These are phyloP conservation scores for Hericium coralloides DNA, from an alignment of 768 basidiomycete genomes.

Conservation along the genomic window DNA sequence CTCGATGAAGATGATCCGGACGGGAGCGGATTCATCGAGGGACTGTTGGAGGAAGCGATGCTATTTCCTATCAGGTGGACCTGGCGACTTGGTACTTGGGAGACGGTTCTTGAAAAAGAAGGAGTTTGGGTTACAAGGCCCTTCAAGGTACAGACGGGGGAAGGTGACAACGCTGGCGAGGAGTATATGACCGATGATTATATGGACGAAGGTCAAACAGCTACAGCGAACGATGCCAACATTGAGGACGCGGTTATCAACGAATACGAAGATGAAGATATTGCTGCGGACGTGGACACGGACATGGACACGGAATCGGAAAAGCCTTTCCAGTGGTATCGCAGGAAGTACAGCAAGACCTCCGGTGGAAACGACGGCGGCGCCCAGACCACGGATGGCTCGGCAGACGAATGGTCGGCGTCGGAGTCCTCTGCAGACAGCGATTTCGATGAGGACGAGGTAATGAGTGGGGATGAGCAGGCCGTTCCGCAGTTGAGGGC, in stretches of 20 bases:
- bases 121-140: neutral
- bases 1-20: slow-evolving; percentile 28
- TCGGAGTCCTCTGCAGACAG: neutral
- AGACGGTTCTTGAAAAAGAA: neutral
- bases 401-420: too few relatives aligned
- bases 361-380: too few relatives aligned
- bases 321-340: too few relatives aligned
- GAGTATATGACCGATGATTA: neutral
- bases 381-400: too few relatives aligned
- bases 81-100: neutral
- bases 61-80: neutral
- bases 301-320: neutral
- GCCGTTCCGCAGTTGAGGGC: neutral
- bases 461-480: neutral
- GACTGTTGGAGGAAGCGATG: slow-evolving; percentile 11
- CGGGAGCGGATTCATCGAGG: slow-evolving; percentile 22
- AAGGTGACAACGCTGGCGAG: neutral
- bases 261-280: neutral
- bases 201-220: neutral
- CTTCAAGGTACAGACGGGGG: neutral
- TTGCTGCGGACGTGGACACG: neutral
- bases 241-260: neutral
- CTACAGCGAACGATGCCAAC: neutral
- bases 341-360: too few relatives aligned
- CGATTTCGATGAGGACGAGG: neutral